phyloP scores from a whole-genome alignment of 169 alveolate species.

The Eimeria maxima region DNA sequence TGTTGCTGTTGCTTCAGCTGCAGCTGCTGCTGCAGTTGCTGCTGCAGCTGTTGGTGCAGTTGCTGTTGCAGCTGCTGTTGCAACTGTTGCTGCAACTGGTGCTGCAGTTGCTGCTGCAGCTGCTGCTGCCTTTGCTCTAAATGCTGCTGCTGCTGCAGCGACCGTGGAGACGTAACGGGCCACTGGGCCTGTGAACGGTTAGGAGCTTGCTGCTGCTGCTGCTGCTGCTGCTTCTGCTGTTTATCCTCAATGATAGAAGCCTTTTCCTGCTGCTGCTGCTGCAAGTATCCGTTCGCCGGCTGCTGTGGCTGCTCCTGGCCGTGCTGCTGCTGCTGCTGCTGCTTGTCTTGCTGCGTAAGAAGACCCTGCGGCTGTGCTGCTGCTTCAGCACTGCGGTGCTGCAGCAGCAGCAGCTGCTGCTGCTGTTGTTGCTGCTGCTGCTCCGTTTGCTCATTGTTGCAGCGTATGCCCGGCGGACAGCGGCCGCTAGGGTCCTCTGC shows the following conservation, averaged over 20 bases:
- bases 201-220: slow-evolving; percentile 18
- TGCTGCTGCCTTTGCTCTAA: no score
- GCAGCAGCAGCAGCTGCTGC: slow-evolving; percentile 26
- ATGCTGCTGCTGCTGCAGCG: slow-evolving; percentile 14
- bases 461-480: neutral
- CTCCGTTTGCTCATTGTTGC: neutral
- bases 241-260: neutral
- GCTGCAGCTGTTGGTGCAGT: slow-evolving; percentile 27
- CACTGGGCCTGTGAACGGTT: neutral
- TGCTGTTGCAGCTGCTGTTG: neutral
- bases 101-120: neutral
- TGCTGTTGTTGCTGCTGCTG: slow-evolving; percentile 35
- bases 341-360: neutral
- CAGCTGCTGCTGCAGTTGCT: neutral
- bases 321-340: no score
- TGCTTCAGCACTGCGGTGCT: neutral
- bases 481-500: neutral
- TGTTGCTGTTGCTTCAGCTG: no score
- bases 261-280: neutral
- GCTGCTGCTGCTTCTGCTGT: slow-evolving; percentile 33
- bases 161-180: neutral
- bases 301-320: no score
- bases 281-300: no score
- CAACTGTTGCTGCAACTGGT: neutral
- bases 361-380: neutral